A percentile compares a stretch with the other conserved stretches of the same genome.
Conservation (phyloP, 257 asterid genomes). For the Eustoma russellianum region DNA sequence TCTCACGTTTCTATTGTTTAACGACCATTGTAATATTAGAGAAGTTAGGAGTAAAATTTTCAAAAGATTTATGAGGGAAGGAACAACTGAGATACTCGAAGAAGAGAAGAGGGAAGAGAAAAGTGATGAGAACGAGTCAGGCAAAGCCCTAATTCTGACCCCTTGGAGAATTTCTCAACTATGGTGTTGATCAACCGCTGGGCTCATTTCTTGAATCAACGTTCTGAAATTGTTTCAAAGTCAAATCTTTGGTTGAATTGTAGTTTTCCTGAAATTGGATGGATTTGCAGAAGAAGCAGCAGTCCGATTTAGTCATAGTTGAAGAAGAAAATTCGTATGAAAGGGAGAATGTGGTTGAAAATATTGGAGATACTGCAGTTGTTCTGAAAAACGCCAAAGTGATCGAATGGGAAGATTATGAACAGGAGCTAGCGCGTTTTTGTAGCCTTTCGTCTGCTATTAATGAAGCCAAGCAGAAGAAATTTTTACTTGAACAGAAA, state of each 20-base stretch:
- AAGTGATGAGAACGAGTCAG: conserved; percentile 7
- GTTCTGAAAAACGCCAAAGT: conserved; percentile 27
- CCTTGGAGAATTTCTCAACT: conserved; percentile 4
- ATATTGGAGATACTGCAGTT: neutral
- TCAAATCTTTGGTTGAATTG: neutral
- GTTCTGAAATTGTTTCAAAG: neutral
- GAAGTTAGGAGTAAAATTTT: no score
- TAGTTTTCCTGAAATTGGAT: neutral
- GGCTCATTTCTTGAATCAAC: conserved; percentile 6
- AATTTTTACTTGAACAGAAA: conserved; percentile 44
- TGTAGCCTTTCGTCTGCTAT: conserved; percentile 79
- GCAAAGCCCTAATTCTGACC: conserved; percentile 16
- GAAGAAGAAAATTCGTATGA: conserved; percentile 2
- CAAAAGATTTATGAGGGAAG: no score
- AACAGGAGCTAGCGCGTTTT: conserved; percentile 70
- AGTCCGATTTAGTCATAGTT: conserved; percentile 8
- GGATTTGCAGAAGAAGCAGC: conserved; percentile 17
- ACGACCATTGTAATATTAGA: no score
- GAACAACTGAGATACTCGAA: no score
- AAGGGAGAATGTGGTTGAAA: conserved; percentile 8
- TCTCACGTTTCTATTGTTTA: no score
- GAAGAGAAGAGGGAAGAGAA: no score
- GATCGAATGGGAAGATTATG: conserved; percentile 86
- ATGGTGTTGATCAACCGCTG: conserved; percentile 15
- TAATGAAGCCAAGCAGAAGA: conserved; percentile 56